Evolutionary conservation across 164 flowering plant genomes (phyloP).

Genomic region (Houttuynia cordata): DNA sequence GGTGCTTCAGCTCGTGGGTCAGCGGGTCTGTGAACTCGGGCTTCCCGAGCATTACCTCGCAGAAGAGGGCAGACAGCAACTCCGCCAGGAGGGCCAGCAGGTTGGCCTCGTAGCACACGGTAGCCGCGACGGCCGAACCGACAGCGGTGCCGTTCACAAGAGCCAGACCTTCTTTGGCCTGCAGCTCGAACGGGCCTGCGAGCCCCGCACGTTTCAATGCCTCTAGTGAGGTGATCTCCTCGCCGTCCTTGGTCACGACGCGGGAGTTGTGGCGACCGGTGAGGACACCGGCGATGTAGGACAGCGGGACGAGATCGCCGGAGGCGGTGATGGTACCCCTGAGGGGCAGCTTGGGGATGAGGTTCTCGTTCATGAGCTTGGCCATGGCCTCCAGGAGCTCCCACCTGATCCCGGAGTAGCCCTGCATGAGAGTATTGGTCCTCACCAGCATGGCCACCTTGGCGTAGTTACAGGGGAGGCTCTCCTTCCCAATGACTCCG

Average conservation of each 20-base stretch:
- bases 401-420: slow-evolving; percentile 35
- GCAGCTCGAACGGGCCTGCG: slow-evolving; percentile 20
- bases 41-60: slow-evolving; percentile 16
- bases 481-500: slow-evolving; percentile 27
- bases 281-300: slow-evolving; percentile 29
- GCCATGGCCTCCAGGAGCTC: slow-evolving; percentile 30
- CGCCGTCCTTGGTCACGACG: slow-evolving; percentile 17
- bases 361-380: slow-evolving; percentile 20
- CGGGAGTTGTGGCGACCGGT: slow-evolving; percentile 20
- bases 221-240: slow-evolving; percentile 15
- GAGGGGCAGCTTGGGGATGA: slow-evolving; percentile 20
- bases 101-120: slow-evolving; percentile 21
- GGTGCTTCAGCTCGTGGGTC: slow-evolving; percentile 21
- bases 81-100: slow-evolving; percentile 17
- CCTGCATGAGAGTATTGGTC: slow-evolving; percentile 32
- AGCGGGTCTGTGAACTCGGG: slow-evolving; percentile 16
- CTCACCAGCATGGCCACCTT: slow-evolving; percentile 26
- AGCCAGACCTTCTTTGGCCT: slow-evolving; percentile 21
- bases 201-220: slow-evolving; percentile 25
- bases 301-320: slow-evolving; percentile 16
- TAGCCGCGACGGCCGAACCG: slow-evolving; percentile 22
- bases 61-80: slow-evolving; percentile 17
- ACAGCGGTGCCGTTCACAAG: slow-evolving; percentile 20
- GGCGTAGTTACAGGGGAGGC: slow-evolving; percentile 14
- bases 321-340: slow-evolving; percentile 25